Base-by-base conservation (phyloP, 306 rosid species). In the Aeschynomene evenia region DNA sequence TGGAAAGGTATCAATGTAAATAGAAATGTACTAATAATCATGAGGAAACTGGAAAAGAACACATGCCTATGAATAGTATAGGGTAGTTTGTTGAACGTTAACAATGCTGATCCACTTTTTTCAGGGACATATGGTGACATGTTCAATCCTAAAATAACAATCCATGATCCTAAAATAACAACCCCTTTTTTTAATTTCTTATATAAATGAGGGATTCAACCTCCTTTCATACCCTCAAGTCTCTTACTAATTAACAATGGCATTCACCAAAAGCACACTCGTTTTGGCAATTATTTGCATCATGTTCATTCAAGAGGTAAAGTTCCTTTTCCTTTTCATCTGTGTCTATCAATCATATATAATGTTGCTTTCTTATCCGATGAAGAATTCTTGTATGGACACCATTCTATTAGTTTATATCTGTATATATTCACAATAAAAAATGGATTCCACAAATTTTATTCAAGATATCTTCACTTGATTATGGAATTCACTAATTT, bases 301-400 rank as follows among this genome's bases (percentile, higher is more conserved):
- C 33, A 49, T 74, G 45, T 49, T 79, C 5, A 9, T 70, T 21
- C 84, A 75, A 4, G 80, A 75, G 84, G 84, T 80, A 57, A 61
- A 72, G 20, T 74, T 7, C 9, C 37, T 62, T 19, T 29, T 18
- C 2, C 5, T 28, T 28, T 28, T 20, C 58, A 18, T 56, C n/a
- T 0, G 56, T 69, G 42, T 40, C 40, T 12, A 22, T 5, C n/a
- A 43, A 10, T 18, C 12, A 2, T 28, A 26, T 7, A 62, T 22
- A n/a, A 29, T 65, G 20, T 48, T 50, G 5, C 60, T 67, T 52
- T 8, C 49, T 50, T 33, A 28, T 28, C 7, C 29, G 6, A 7
- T n/a, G n/a, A n/a, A n/a, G n/a, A n/a, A n/a, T n/a, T n/a, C n/a
- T n/a, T n/a, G n/a, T n/a, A n/a, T n/a, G n/a, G n/a, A n/a, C n/a